Conservation (phyloP, 306 rosid genomes). For the Vicia faba region DNA sequence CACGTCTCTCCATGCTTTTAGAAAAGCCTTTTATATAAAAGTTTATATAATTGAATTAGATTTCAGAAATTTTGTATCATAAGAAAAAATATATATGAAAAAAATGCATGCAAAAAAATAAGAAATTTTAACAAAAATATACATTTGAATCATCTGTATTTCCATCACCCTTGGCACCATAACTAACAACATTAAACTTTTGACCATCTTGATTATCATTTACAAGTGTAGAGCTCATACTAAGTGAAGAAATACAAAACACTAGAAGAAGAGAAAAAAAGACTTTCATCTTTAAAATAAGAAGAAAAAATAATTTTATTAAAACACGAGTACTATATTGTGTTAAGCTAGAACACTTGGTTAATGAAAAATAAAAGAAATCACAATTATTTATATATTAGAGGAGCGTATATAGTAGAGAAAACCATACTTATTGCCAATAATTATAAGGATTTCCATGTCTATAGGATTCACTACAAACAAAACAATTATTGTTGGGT, state of each 20-base stretch:
- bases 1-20: slow-evolving; percentile 49
- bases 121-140: neutral
- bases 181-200: slow-evolving; percentile 34
- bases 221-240: neutral
- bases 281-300: neutral
- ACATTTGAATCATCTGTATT: slow-evolving; percentile 53
- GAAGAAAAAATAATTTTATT: neutral
- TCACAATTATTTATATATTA: too few relatives aligned
- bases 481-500: too few relatives aligned
- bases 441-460: too few relatives aligned
- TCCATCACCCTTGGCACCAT: slow-evolving; percentile 54
- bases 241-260: neutral
- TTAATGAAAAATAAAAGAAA: too few relatives aligned
- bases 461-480: too few relatives aligned
- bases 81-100: neutral
- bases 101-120: neutral
- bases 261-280: neutral
- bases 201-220: neutral
- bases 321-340: too few relatives aligned
- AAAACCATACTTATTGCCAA: too few relatives aligned
- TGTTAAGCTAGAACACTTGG: too few relatives aligned
- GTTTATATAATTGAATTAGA: neutral
- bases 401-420: too few relatives aligned
- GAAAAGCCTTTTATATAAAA: slow-evolving; percentile 43
- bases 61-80: neutral